Evolutionary conservation across 768 basidiomycete species (phyloP), one percentile per base, ranked within the genome.

Genomic region (Russula sp.): DNA sequence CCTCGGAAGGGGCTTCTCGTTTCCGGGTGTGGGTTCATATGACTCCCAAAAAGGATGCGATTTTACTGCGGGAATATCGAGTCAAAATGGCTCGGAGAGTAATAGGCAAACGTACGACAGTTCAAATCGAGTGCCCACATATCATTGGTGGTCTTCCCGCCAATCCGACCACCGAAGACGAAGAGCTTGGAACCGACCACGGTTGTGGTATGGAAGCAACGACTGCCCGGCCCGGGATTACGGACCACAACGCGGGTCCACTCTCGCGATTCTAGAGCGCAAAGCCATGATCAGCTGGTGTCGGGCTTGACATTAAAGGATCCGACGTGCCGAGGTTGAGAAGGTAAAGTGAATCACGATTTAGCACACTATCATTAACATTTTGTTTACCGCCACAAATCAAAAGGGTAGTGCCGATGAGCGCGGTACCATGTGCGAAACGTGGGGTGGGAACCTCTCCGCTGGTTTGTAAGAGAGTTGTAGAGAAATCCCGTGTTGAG

Each of bases 361-460:
- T 77, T 13, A 79, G 79, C 68, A 80, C 83, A 36, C 81, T 77
- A 74, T 79, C 83, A 26, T 9, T 5, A 34, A 34, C 2, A 3
- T 78, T 92, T 95, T 4, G 94, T 34, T 34, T 97, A 98, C 97
- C 32, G 94, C 96, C n/a, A 96, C 96, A 99, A 4, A 98, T 89
- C 63, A 98, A 91, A 64, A 99, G 79, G 55, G 98, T 96, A 71
- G 89, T 93, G 74, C 93, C 92, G 62, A 98, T 93, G 57, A 97
- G 84, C 9, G 95, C 95, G 74, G 94, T 93, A 77, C 20, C 40
- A 7, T 98, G 97, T 0, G 95, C 94, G 22, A 98, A 94, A 67
- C 97, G 80, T 0, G 93, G 86, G 18, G 86, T 85, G 1, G 97
- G 97, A 8, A 90, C 78, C 70, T 94, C 92, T 6, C 97, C 97